Conservation (phyloP, 352 stramenopile species). For the Halophytophthora polymorphica region DNA sequence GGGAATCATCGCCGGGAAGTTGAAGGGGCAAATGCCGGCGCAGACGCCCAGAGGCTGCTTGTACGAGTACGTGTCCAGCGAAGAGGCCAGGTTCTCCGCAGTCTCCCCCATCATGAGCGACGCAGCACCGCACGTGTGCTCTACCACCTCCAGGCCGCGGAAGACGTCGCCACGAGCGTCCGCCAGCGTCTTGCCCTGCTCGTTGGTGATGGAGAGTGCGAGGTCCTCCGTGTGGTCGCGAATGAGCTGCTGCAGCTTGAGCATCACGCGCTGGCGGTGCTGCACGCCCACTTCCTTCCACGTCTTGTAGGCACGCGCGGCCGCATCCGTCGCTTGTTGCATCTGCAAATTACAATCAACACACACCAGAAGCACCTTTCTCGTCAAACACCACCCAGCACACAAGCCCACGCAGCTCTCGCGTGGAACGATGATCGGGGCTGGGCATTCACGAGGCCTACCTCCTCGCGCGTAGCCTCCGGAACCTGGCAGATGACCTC, state of each 20-base stretch:
- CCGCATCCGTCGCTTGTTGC: slow-evolving; percentile 69
- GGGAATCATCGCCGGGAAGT: slow-evolving; percentile 98
- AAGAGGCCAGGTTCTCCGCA: slow-evolving; percentile 88
- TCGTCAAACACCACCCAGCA: too few species aligned
- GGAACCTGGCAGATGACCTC: slow-evolving; percentile 85
- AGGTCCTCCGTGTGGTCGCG: slow-evolving; percentile 93
- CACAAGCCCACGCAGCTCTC: too few species aligned
- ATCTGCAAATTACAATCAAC: slow-evolving; percentile 47
- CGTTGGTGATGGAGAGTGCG: slow-evolving; percentile 92
- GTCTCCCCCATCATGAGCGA: slow-evolving; percentile 95
- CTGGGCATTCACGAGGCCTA: slow-evolving; percentile 7
- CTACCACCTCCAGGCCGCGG: slow-evolving; percentile 89
- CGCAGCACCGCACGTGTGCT: slow-evolving; percentile 72
- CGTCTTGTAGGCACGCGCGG: slow-evolving; percentile 84
- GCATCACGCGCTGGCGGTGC: slow-evolving; percentile 93
- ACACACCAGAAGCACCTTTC: neutral
- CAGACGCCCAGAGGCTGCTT: slow-evolving; percentile 94
- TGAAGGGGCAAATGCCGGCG: slow-evolving; percentile 93
- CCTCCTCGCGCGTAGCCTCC: slow-evolving; percentile 81
- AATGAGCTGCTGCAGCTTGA: slow-evolving; percentile 96
- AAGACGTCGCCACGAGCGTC: slow-evolving; percentile 97
- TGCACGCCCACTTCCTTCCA: slow-evolving; percentile 94
- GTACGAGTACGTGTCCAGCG: slow-evolving; percentile 96
- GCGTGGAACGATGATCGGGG: neutral
- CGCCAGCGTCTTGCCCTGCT: slow-evolving; percentile 91